Evolutionary conservation across 495 filamentous ascomycete genomes (phyloP), one percentile per base, ranked within the genome.

Genomic region (Platismatia glauca): DNA sequence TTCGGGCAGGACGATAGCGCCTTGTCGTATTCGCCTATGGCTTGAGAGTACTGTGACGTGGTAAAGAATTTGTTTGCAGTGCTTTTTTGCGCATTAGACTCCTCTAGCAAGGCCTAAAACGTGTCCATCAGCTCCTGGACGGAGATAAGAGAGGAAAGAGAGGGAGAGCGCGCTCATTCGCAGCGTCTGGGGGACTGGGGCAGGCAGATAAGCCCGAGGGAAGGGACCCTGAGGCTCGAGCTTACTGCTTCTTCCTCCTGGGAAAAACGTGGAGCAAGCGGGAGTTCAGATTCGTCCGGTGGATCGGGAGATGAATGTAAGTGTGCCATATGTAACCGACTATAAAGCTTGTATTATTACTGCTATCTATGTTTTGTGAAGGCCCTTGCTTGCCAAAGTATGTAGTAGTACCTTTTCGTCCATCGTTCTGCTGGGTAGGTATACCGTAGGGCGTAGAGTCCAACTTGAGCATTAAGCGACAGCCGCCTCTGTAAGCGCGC

Each of bases 21-120:
- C 62, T 89, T 83, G 68, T 91, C 88, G 76, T 98, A 98, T 69
- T 82, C 86, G 71, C 87, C 85, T 67, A 97, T 89, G n/a, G 94
- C 94, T 68, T 88, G 85, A 66, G 87, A 83, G 76, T 89, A 96
- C 60, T 82, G 83, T 24, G 81, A 81, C 16, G 81, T 81, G 4
- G 79, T 75, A 73, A 96, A 98, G 31, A 91, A 78, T 24, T 79
- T 67, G 71, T 96, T 98, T 13, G 91, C 94, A 66, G 86, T 79
- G 4, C 80, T 67, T 75, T 96, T 95, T 62, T 87, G 86, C 12
- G 82, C 72, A 67, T 88, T 84, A 20, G 91, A 89, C 76, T 91
- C 84, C 37, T 78, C 72, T 35, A 96, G 70, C 46, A 95, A 80
- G 33, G 78, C 74, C 87, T 92, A 64, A n/a, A 34, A 61, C 15